Conservation (phyloP, 495 filamentous ascomycete genomes). For the Physcia stellaris region DNA sequence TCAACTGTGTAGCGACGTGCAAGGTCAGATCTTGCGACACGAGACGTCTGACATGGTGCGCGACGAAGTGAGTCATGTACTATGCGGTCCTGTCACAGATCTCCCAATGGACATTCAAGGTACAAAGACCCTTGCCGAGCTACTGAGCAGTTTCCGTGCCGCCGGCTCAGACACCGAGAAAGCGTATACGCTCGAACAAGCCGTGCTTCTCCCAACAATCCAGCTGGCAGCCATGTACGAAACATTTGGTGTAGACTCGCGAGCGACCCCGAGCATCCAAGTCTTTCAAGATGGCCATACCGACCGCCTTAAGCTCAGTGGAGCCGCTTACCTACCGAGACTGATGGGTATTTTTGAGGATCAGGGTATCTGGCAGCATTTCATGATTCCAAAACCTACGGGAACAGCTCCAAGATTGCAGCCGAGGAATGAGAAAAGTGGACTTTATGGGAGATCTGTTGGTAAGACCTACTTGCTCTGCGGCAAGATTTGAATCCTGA, state of each 20-base stretch:
- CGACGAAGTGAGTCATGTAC: slow-evolving; percentile 1
- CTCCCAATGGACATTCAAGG: too few species aligned
- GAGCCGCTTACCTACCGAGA: neutral
- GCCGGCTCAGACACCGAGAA: neutral
- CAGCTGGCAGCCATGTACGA: slow-evolving; percentile 6
- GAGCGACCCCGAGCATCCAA: neutral
- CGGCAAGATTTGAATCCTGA: too few species aligned
- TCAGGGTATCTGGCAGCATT: neutral
- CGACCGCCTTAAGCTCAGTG: neutral
- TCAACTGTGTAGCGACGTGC: slow-evolving; percentile 1
- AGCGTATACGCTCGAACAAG: neutral
- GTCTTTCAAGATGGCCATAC: neutral
- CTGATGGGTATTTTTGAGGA: slow-evolving; percentile 1
- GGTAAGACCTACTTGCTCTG: too few species aligned
- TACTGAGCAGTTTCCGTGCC: neutral
- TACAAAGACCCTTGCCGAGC: too few species aligned
- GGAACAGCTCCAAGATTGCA: too few species aligned
- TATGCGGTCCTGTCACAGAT: slow-evolving; percentile 5
- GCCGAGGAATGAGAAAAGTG: too few species aligned
- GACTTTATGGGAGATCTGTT: too few species aligned
- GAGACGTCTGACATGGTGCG: neutral
- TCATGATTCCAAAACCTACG: too few species aligned
- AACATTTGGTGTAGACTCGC: neutral
- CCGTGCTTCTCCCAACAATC: slow-evolving; percentile 1
- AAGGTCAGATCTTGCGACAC: neutral